Evolutionary conservation across 2,329 filamentous ascomycete species (phyloP).

Genomic region (Apiospora aurea): DNA sequence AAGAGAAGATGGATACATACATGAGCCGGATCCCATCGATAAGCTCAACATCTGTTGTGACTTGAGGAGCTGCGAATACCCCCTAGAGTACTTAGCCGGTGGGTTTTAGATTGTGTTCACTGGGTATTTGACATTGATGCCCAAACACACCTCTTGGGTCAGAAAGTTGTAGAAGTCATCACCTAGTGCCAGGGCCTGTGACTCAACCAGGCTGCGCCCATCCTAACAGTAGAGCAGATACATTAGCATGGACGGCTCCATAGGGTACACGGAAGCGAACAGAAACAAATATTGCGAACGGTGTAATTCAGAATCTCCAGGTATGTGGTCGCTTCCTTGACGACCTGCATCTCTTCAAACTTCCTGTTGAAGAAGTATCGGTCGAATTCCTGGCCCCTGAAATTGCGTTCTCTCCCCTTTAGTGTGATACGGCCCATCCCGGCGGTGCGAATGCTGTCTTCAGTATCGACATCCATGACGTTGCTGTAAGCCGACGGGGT

Average conservation of each 20-base stretch:
- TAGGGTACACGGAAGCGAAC: background rate
- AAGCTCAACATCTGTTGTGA: background rate
- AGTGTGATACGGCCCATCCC: constrained; percentile 1
- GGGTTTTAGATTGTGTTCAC: background rate
- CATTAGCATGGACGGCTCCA: background rate
- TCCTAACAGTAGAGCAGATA: background rate
- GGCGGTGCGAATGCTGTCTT: background rate
- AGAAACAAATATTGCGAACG: background rate
- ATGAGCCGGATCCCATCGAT: constrained; percentile 13
- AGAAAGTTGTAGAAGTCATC: constrained; percentile 25
- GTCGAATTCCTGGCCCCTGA: constrained; percentile 3
- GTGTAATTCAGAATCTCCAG: constrained; percentile 18
- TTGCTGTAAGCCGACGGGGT: too few relatives aligned
- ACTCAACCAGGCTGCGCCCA: constrained; percentile 1
- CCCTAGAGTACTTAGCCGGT: background rate
- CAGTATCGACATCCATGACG: background rate
- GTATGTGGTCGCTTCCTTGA: background rate
- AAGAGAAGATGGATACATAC: background rate
- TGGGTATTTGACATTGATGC: too few relatives aligned
- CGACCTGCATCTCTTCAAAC: background rate
- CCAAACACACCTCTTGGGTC: background rate
- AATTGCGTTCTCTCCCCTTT: background rate
- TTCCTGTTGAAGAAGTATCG: constrained; percentile 4
- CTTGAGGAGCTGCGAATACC: constrained; percentile 5
- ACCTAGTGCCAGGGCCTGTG: background rate